Base-by-base conservation (phyloP, 225 moss, liverwort and hornwort genomes). In the Antitrichia curtipendula region DNA sequence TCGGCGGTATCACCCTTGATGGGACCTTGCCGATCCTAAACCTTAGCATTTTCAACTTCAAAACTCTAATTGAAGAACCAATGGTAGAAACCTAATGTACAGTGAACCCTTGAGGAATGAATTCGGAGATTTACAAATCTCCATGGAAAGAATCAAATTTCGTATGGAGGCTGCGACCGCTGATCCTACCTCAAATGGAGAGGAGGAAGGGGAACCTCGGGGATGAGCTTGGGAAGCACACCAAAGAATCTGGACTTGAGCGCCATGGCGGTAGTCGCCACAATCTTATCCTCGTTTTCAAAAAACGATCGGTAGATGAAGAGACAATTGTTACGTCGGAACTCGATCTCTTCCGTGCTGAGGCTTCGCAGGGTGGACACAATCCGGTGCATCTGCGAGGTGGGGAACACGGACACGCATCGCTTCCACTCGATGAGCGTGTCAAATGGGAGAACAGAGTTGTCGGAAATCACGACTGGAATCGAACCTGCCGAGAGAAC, bases 401-500 rank as follows among this genome's bases (percentile, higher is more conserved):
- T 82, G 8, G 93, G 90, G 56, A 92, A 93, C 50, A 90, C 87
- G 32, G 90, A 84, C 60, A 90, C 43, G 78, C 93, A 93, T 86
- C 90, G 87, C 64, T 81, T 83, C 93, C 93, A 93, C 40, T 92
- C 92, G 78, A 93, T 88, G 86, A 93, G 87, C 79, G 89, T 89
- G 82, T 93, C 92, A 68, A 92, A 93, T 9, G 93, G 92, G 13
- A 91, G 90, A 8, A 89, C 90, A 16, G 64, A 82, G 73, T 78
- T 84, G 88, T 93, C 89, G 25, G 93, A 91, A 47, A 93, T 86
- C 38, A 90, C 75, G 23, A 93, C 89, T 43, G 93, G 93, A 59
- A 93, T 90, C 24, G 93, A 91, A 40, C 93, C 93, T n/a, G 92
- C 92, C 52, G 90, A 91, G 36, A 93, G 77, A 60, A 93, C 81